phyloP scores from a whole-genome alignment of 1,284 basidiomycete genomes.

The Tilletiopsis washingtonensis region DNA sequence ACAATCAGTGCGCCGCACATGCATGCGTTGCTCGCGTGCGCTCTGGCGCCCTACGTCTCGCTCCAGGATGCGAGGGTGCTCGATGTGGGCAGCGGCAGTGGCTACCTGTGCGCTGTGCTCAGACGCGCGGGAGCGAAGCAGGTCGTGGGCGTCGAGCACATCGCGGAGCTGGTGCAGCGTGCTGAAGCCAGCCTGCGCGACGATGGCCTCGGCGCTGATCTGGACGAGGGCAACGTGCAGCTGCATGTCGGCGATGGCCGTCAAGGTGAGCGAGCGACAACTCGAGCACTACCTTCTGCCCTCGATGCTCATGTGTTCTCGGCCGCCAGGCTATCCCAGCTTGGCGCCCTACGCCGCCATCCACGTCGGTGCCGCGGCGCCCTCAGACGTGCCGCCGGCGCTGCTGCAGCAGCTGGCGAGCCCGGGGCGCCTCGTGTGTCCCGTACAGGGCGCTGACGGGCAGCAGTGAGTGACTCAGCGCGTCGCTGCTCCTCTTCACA shows the following conservation, averaged over 20 bases:
- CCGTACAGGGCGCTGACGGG: constrained; percentile 59
- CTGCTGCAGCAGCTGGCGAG: constrained; percentile 67
- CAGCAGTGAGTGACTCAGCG: constrained; percentile 8
- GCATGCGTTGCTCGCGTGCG: constrained; percentile 71
- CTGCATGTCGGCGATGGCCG: constrained; percentile 75
- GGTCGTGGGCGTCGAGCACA: constrained; percentile 87
- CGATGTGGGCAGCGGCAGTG: constrained; percentile 55
- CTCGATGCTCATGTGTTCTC: constrained; percentile 1
- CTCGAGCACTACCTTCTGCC: neutral
- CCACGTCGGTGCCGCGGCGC: constrained; percentile 89
- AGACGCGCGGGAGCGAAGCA: constrained; percentile 8
- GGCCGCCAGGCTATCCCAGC: constrained; percentile 12
- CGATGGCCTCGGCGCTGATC: constrained; percentile 59
- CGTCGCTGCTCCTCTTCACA: neutral
- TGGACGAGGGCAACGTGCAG: constrained; percentile 57
- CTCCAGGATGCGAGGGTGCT: constrained; percentile 55
- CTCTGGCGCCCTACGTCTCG: constrained; percentile 61
- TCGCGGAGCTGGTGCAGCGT: constrained; percentile 54
- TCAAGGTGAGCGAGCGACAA: constrained; percentile 52
- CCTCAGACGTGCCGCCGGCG: constrained; percentile 54
- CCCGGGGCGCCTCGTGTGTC: constrained; percentile 89
- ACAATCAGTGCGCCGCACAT: constrained; percentile 85
- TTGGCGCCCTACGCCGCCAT: constrained; percentile 76
- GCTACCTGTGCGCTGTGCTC: constrained; percentile 40
- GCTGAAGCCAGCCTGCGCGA: constrained; percentile 61